Conservation (phyloP, 2,329 filamentous ascomycete species). For the Lasiodiplodia citricola region DNA sequence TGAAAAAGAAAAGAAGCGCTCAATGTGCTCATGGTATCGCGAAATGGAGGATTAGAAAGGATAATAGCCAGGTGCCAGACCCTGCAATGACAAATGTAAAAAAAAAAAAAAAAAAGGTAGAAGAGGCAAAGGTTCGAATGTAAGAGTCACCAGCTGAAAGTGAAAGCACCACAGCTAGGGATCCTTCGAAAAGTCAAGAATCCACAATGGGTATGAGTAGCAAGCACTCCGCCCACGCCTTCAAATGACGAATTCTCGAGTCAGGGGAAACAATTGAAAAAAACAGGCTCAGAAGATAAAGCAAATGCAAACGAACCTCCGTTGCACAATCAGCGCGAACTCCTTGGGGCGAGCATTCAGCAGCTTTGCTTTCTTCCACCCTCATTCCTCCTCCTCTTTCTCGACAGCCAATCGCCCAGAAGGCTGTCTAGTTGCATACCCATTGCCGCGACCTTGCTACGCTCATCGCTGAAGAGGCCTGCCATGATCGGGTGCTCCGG, state of each 20-base stretch:
- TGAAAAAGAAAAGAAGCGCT: background rate
- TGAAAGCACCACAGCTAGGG: background rate
- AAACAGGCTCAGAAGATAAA: background rate
- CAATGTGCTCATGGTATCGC: slow-evolving; percentile 16
- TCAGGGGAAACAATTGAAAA: background rate
- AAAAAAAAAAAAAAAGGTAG: background rate
- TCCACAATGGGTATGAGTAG: slow-evolving; percentile 13
- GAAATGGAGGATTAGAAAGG: slow-evolving; percentile 15
- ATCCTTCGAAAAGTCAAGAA: background rate
- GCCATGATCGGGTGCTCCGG: slow-evolving; percentile 85
- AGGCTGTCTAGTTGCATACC: slow-evolving; percentile 88
- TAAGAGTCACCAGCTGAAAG: background rate
- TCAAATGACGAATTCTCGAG: background rate
- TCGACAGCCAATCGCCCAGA: slow-evolving; percentile 77
- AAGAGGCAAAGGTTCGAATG: background rate
- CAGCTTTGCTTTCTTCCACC: slow-evolving; percentile 1
- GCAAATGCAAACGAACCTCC: slow-evolving; percentile 11
- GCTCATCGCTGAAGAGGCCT: slow-evolving; percentile 83
- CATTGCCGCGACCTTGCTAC: slow-evolving; percentile 83
- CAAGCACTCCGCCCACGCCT: slow-evolving; percentile 18
- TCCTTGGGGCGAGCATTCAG: background rate
- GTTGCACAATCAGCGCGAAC: background rate
- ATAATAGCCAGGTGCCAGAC: slow-evolving; percentile 17
- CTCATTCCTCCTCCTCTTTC: slow-evolving; percentile 41
- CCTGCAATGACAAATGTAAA: background rate